Conservation (phyloP, 176 grass and related monocot species). For the Zoysia japonica region DNA sequence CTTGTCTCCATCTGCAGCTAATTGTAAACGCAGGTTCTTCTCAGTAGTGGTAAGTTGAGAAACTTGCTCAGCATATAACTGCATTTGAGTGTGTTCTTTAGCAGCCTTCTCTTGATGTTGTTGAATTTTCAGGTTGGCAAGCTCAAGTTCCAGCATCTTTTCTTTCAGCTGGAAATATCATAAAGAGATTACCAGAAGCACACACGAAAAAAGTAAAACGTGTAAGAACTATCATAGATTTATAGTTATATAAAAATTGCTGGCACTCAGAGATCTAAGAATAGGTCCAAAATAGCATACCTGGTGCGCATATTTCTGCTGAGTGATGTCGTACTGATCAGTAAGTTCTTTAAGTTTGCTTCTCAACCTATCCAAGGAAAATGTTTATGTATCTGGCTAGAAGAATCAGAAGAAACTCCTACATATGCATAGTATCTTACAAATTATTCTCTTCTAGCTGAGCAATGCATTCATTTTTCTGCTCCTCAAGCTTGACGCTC, state of each 20-base stretch:
- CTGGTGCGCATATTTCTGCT: conserved; percentile 90
- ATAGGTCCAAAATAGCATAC: conserved; percentile 44
- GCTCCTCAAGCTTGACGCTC: conserved; percentile 82
- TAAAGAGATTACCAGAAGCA: conserved; percentile 20
- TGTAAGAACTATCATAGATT: neutral
- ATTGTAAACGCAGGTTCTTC: conserved; percentile 77
- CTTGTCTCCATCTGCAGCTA: conserved; percentile 81
- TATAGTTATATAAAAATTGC: neutral
- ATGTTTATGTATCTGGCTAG: conserved; percentile 24
- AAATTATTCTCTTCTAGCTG: conserved; percentile 85
- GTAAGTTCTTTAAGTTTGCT: conserved; percentile 86
- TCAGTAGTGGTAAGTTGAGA: conserved; percentile 84
- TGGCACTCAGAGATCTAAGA: neutral
- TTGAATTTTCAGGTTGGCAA: conserved; percentile 86
- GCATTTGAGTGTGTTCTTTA: conserved; percentile 81
- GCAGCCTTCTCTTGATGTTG: conserved; percentile 85
- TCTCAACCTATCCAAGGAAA: conserved; percentile 66
- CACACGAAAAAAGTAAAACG: neutral
- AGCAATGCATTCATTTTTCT: conserved; percentile 84
- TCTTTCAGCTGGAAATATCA: conserved; percentile 69
- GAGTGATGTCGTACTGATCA: conserved; percentile 80
- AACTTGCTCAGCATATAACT: conserved; percentile 88
- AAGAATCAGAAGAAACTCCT: neutral
- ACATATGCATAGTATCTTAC: conserved; percentile 52
- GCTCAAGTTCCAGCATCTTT: conserved; percentile 82